These are phyloP conservation scores for Citrullus amarus DNA, from an alignment of 306 rosid genomes.

Conservation along the genomic window DNA sequence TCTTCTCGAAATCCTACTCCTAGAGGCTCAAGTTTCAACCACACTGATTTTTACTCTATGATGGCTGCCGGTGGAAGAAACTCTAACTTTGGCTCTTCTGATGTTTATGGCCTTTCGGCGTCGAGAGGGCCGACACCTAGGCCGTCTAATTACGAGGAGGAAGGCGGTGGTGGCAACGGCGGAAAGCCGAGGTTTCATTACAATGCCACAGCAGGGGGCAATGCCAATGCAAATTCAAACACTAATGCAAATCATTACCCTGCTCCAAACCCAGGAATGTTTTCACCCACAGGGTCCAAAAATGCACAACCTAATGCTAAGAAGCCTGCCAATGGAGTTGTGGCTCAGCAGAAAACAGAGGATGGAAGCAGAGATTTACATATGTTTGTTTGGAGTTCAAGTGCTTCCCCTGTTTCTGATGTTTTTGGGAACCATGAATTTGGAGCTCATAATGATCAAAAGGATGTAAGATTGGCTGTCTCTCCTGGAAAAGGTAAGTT, in stretches of 20 bases:
- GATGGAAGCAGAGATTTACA: conserved; percentile 61
- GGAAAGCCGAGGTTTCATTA: conserved; percentile 40
- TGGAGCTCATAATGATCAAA: conserved; percentile 42
- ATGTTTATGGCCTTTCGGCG: conserved; percentile 52
- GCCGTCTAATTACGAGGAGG: conserved; percentile 66
- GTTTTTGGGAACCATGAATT: conserved; percentile 69
- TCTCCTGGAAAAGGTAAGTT: conserved; percentile 71
- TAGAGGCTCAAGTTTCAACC: conserved; percentile 82
- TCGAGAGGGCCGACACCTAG: conserved; percentile 79
- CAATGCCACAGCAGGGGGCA: conserved; percentile 12
- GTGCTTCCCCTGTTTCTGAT: conserved; percentile 76
- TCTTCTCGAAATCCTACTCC: conserved; percentile 75
- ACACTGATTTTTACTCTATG: conserved; percentile 79
- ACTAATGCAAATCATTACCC: conserved; percentile 43
- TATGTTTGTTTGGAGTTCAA: conserved; percentile 92
- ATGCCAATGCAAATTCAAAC: conserved; percentile 1
- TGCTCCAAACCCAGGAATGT: conserved; percentile 81
- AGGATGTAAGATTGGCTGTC: conserved; percentile 52
- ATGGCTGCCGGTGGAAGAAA: conserved; percentile 63
- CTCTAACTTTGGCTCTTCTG: conserved; percentile 53
- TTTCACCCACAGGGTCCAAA: conserved; percentile 54
- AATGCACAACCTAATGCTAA: conserved; percentile 5
- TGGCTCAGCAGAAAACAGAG: conserved; percentile 27
- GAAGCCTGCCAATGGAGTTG: conserved; percentile 44
- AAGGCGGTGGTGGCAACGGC: conserved; percentile 15